Evolutionary conservation across 2,329 filamentous ascomycete species (phyloP).

Genomic region (Alternaria arbusti): DNA sequence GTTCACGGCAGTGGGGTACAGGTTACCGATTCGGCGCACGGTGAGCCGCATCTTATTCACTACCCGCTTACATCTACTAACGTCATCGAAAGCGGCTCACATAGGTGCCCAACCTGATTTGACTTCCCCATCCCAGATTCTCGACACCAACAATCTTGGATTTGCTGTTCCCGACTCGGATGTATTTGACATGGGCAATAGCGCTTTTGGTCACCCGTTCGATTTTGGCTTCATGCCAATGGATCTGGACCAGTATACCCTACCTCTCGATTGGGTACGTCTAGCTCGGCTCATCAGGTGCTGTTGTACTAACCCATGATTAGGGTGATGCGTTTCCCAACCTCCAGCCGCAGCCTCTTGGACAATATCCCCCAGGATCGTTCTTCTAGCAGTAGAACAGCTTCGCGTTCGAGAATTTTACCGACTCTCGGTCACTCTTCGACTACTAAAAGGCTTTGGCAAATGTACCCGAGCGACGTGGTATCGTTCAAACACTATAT

Average conservation of each 20-base stretch:
- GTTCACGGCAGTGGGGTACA: slow-evolving; percentile 6
- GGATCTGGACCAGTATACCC: slow-evolving; percentile 25
- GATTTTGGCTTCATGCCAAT: slow-evolving; percentile 26
- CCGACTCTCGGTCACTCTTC: too few species aligned
- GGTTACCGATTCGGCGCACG: neutral
- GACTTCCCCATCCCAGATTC: slow-evolving; percentile 18
- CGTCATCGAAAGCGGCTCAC: neutral
- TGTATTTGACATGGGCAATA: slow-evolving; percentile 8
- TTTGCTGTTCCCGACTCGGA: neutral
- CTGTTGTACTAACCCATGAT: neutral
- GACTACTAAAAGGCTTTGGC: neutral
- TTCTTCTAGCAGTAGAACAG: neutral
- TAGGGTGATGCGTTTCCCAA: slow-evolving; percentile 21
- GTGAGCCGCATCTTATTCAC: slow-evolving; percentile 7
- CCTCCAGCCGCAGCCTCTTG: slow-evolving; percentile 13
- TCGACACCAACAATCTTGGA: slow-evolving; percentile 19
- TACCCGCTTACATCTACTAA: neutral
- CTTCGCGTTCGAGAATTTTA: neutral
- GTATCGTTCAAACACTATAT: neutral
- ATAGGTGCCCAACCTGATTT: neutral
- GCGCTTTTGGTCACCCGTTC: slow-evolving; percentile 21
- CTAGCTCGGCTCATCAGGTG: neutral
- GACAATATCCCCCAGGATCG: neutral
- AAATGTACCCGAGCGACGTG: neutral
- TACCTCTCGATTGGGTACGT: slow-evolving; percentile 35